Base-by-base conservation (phyloP, 768 basidiomycete species). In the Lactarius hengduanensis region DNA sequence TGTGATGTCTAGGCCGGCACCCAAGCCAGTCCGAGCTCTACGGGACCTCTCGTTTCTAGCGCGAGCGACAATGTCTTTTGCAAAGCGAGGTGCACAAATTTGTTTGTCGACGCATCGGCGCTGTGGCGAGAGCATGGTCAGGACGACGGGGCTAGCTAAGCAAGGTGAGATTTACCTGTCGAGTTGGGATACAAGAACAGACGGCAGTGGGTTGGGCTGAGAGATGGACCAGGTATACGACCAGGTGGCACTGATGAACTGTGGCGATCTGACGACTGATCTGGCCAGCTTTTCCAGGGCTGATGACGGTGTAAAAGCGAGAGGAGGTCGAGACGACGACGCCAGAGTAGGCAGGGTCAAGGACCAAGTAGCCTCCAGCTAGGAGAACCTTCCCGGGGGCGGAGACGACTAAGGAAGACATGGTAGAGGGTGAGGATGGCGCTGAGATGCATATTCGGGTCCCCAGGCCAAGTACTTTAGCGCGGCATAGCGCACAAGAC, bases 331-430 rank as follows among this genome's bases (percentile, higher is more conserved):
- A 92, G 55, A 98, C 84, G 55, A 96, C 95, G 66, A 92, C 78
- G 59, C 96, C 97, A 36, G 90, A 86, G 74, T 92, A 94, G 7
- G 82, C 78, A 22, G 86, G 88, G 77, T 98, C 95, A 68, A 98
- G 89, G 34, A 99, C 94, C 69, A 99, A 91, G 79, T 98, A 99
- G 2, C 97, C 97, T 2, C 97, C 97, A 11, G 96, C 94, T 62
- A 97, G 76, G 63, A 99, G 84, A 59, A 97, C 96, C 77, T 99
- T 99, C 68, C 96, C 96, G 11, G 96, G 92, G 1, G 95, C 86
- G 40, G 96, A 98, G 67, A 97, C 85, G 60, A 90, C 83, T 36
- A 91, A 93, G 43, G 74, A 53, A 57, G 83, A 74, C 72, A 72
- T 73, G 61, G 32, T 41, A 45, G 67, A 8, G 28, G 50, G 26